Conservation (phyloP, 176 grass and related monocot species). For the Cocos nucifera region DNA sequence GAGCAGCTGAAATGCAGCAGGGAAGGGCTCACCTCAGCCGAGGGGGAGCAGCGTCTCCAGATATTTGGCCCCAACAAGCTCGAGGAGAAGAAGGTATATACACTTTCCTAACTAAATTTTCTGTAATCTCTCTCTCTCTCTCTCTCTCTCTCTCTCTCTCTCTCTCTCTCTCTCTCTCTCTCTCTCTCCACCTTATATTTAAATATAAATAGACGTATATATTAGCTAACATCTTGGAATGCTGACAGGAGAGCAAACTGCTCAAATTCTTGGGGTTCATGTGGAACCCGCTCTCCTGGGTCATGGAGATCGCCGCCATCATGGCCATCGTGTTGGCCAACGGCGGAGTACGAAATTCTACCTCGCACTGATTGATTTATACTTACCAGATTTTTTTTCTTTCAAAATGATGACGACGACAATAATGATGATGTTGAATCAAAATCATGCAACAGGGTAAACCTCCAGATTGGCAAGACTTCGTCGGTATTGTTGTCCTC, state of each 20-base stretch:
- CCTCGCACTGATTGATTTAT: background rate
- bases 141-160: too few species aligned
- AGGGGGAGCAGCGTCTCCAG: constrained; percentile 39
- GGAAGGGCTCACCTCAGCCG: constrained; percentile 51
- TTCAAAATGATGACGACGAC: too few species aligned
- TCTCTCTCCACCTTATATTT: too few species aligned
- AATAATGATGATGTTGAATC: background rate
- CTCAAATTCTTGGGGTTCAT: constrained; percentile 95
- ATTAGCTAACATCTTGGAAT: background rate
- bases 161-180: too few species aligned
- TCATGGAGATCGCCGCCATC: constrained; percentile 89
- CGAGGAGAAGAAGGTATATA: constrained; percentile 69
- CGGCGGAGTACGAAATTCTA: constrained; percentile 28
- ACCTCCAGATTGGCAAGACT: constrained; percentile 82
- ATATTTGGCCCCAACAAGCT: constrained; percentile 83
- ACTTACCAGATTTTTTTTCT: background rate
- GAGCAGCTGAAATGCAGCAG: constrained; percentile 53
- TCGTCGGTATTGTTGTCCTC: constrained; percentile 72
- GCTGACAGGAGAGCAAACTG: constrained; percentile 55
- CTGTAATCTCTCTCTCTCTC: too few species aligned
- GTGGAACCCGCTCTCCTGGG: constrained; percentile 95
- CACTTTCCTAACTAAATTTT: too few species aligned
- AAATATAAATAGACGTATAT: too few species aligned
- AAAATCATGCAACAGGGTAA: constrained; percentile 25
- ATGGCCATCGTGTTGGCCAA: constrained; percentile 88